A percentile compares a stretch with the other conserved stretches of the same genome.
phyloP scores from a whole-genome alignment of 1,139 yeast species.

The Protomyces macrosporus region DNA sequence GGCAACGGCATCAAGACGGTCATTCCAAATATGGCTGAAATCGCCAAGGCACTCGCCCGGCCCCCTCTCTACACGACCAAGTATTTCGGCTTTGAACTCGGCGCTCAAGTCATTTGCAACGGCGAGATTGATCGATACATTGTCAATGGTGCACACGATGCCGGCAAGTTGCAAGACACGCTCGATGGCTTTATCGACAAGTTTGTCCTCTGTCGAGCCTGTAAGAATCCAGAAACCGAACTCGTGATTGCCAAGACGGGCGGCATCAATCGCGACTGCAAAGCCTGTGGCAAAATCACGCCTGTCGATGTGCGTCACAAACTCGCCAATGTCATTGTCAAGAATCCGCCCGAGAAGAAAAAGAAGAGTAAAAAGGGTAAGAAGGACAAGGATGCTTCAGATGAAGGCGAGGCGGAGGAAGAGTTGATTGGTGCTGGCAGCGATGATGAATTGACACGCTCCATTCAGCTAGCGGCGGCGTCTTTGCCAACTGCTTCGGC shows the following conservation, averaged over 20 bases:
- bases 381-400: slow-evolving; percentile 34
- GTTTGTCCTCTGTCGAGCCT: slow-evolving; percentile 87
- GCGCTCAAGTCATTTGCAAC: slow-evolving; percentile 86
- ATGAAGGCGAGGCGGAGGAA: slow-evolving; percentile 39
- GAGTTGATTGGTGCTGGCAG: slow-evolving; percentile 36
- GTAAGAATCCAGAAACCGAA: slow-evolving; percentile 98
- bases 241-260: slow-evolving; percentile 66
- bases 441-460: slow-evolving; percentile 71
- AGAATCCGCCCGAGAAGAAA: slow-evolving; percentile 78
- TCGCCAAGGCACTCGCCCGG: slow-evolving; percentile 89
- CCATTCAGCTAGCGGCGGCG: slow-evolving; percentile 81
- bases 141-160: slow-evolving; percentile 93
- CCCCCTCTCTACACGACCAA: slow-evolving; percentile 84
- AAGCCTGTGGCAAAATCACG: slow-evolving; percentile 94
- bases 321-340: slow-evolving; percentile 75
- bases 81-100: slow-evolving; percentile 92
- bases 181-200: slow-evolving; percentile 89
- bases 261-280: slow-evolving; percentile 82
- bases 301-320: slow-evolving; percentile 81
- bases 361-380: slow-evolving; percentile 46
- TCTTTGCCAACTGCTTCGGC: slow-evolving; percentile 51
- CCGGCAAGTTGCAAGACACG: slow-evolving; percentile 82
- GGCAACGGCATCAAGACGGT: slow-evolving; percentile 99
- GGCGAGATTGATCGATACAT: slow-evolving; percentile 79
- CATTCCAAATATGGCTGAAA: slow-evolving; percentile 82